A percentile compares a stretch with the other conserved stretches of the same genome.
phyloP scores from a whole-genome alignment of 805 yeast species.

The Monosporozyma aquatica region DNA sequence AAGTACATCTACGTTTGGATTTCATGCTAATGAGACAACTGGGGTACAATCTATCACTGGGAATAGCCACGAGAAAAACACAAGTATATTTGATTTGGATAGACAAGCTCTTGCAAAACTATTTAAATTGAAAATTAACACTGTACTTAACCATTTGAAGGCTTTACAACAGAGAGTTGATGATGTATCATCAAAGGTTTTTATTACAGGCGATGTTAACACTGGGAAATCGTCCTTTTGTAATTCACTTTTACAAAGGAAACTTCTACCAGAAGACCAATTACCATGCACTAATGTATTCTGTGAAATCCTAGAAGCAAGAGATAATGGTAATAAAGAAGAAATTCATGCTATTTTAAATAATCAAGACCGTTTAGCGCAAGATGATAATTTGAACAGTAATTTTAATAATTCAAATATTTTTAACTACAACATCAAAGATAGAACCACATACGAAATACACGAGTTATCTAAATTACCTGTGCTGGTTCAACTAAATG shows the following conservation, averaged over 20 bases:
- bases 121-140: constrained; percentile 56
- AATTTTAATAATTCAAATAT: constrained; percentile 23
- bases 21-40: not conserved
- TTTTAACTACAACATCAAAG: constrained; percentile 32
- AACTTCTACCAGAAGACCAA: constrained; percentile 87
- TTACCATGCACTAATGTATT: constrained; percentile 96
- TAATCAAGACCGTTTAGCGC: no score
- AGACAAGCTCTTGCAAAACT: constrained; percentile 59
- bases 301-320: constrained; percentile 84
- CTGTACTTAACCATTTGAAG: constrained; percentile 55
- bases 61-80: constrained; percentile 7
- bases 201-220: constrained; percentile 93
- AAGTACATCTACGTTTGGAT: not conserved
- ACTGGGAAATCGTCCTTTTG: constrained; percentile 96
- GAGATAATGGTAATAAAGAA: constrained; percentile 64
- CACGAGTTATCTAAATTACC: constrained; percentile 49
- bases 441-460: constrained; percentile 57
- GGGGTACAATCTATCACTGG: not conserved
- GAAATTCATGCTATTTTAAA: constrained; percentile 87
- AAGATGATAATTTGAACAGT: constrained; percentile 16
- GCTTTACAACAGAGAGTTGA: constrained; percentile 76
- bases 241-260: constrained; percentile 72
- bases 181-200: constrained; percentile 86
- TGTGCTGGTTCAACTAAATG: constrained; percentile 64
- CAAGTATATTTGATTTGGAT: constrained; percentile 47